A percentile compares a stretch with the other conserved stretches of the same genome.
Evolutionary conservation across 176 grass and related monocot species (phyloP).

Genomic region (Alloteropsis semialata): DNA sequence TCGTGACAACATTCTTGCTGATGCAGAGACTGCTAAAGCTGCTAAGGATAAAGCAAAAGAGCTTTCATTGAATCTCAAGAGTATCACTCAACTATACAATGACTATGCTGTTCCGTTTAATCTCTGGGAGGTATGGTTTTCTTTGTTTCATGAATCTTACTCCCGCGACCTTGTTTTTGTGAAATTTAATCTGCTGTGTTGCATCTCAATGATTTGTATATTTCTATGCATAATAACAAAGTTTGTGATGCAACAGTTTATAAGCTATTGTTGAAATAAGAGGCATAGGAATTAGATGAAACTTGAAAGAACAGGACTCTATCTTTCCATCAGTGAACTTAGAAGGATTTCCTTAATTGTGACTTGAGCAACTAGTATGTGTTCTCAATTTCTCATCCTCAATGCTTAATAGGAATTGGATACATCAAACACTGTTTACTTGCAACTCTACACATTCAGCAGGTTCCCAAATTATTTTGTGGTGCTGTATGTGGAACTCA

Average conservation of each 20-base stretch:
- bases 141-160: constrained; percentile 19
- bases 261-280: neutral
- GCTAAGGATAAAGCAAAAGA: constrained; percentile 84
- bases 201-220: neutral
- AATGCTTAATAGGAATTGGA: neutral
- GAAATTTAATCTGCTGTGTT: neutral
- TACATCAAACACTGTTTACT: neutral
- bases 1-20: constrained; percentile 44
- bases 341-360: neutral
- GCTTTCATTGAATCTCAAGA: constrained; percentile 82
- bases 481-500: neutral
- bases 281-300: neutral
- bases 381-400: neutral
- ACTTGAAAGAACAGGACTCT: constrained; percentile 5
- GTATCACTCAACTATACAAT: constrained; percentile 95
- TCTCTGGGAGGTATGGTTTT: constrained; percentile 85
- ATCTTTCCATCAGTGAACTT: neutral
- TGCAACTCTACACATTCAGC: neutral
- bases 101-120: constrained; percentile 89
- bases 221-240: neutral
- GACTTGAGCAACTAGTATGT: neutral
- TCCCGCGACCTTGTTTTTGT: constrained; percentile 8
- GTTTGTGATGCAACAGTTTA: neutral
- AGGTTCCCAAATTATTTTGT: neutral
- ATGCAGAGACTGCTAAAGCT: constrained; percentile 45